Evolutionary conservation across 352 stramenopile genomes (phyloP).

Genomic region (Pythium insidiosum): DNA sequence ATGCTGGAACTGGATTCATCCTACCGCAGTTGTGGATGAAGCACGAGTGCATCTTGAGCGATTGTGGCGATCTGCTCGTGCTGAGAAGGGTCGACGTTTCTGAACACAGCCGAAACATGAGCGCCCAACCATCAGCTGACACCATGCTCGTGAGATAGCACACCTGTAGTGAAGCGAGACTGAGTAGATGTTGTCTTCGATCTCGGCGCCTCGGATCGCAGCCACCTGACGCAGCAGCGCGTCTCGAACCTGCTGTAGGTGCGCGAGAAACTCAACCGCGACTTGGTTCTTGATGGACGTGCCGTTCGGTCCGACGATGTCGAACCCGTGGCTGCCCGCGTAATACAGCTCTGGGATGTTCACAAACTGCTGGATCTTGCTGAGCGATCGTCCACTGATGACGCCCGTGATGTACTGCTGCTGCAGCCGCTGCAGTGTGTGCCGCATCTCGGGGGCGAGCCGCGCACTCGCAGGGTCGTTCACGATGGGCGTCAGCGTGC

Average conservation of each 20-base stretch:
- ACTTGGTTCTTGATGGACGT: conserved; percentile 83
- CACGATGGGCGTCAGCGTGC: conserved; percentile 87
- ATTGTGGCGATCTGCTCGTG: conserved; percentile 36
- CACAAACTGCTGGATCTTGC: conserved; percentile 88
- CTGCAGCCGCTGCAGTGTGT: conserved; percentile 68
- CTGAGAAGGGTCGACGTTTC: conserved; percentile 41
- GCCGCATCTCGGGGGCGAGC: conserved; percentile 54
- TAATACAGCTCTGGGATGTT: conserved; percentile 85
- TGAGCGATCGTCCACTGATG: conserved; percentile 78
- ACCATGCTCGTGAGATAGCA: background rate
- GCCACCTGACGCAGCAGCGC: conserved; percentile 30
- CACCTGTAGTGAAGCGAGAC: conserved; percentile 87
- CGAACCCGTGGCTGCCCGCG: conserved; percentile 85
- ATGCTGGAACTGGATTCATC: no score
- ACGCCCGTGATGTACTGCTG: conserved; percentile 80
- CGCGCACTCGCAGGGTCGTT: conserved; percentile 73
- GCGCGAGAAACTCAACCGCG: conserved; percentile 57
- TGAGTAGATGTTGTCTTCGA: conserved; percentile 88
- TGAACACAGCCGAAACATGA: conserved; percentile 11
- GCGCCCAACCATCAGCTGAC: background rate
- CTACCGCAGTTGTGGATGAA: conserved; percentile 58
- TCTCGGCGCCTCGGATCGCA: conserved; percentile 47
- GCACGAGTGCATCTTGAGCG: conserved; percentile 23
- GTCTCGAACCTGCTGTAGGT: conserved; percentile 55
- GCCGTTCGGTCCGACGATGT: conserved; percentile 76